Percentiles rank a stretch among this genome's conserved stretches.
Evolutionary conservation across 1,284 basidiomycete genomes (phyloP).

Genomic region (Hortiboletus rubellus): DNA sequence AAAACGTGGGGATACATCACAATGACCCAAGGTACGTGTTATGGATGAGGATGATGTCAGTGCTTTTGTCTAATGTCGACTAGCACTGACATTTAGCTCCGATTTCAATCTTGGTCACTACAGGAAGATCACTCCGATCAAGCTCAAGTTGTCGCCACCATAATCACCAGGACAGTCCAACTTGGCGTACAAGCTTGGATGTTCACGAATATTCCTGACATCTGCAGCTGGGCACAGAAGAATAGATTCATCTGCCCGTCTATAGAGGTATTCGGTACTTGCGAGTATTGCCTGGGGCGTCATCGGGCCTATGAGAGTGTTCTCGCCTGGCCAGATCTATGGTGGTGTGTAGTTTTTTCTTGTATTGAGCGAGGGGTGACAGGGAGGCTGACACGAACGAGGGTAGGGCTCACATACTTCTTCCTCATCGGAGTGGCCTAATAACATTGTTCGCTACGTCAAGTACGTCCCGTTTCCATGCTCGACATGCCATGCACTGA

Average conservation of each 20-base stretch:
- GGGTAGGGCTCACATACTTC: slow-evolving; percentile 43
- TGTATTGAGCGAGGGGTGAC: too few species aligned
- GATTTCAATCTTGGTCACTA: slow-evolving; percentile 54
- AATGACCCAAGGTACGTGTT: slow-evolving; percentile 35
- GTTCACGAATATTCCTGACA: slow-evolving; percentile 32
- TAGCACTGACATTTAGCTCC: slow-evolving; percentile 40
- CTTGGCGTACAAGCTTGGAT: slow-evolving; percentile 48
- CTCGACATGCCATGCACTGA: neutral
- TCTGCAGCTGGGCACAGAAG: slow-evolving; percentile 26
- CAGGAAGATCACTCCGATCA: slow-evolving; percentile 43
- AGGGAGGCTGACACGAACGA: neutral
- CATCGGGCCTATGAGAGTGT: slow-evolving; percentile 39
- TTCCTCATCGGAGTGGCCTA: slow-evolving; percentile 59
- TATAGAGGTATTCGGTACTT: slow-evolving; percentile 41
- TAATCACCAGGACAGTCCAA: slow-evolving; percentile 43
- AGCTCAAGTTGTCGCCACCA: slow-evolving; percentile 44
- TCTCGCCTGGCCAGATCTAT: slow-evolving; percentile 30
- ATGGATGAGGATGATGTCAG: neutral
- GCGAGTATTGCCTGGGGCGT: slow-evolving; percentile 45
- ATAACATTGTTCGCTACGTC: slow-evolving; percentile 45
- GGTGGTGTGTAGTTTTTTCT: slow-evolving; percentile 16
- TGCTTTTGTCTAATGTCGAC: slow-evolving; percentile 1
- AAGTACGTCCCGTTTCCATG: slow-evolving; percentile 34
- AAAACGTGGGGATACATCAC: slow-evolving; percentile 44
- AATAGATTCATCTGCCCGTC: slow-evolving; percentile 42